Base-by-base conservation (phyloP, 768 basidiomycete species). In the Nidularia sp. region DNA sequence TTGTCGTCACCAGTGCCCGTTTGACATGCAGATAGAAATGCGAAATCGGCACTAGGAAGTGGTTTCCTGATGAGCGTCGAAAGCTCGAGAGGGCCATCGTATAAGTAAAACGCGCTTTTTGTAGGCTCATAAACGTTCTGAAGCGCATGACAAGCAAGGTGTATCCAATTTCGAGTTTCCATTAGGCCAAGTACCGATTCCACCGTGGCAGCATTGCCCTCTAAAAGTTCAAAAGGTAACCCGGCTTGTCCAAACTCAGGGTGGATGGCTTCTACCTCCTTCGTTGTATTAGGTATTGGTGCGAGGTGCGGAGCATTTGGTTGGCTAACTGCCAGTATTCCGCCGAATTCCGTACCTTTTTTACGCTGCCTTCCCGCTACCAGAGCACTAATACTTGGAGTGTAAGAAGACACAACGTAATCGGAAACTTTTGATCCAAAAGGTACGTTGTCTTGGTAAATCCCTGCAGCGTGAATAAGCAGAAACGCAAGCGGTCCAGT, bases 21-120 rank as follows among this genome's bases (percentile, higher is more conserved):
- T 45, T 75, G 63, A 49, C 75, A 75, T 0, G 75, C 73, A 0
- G 74, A 73, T 1, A 76, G 58, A 55, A 72, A 68, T 0, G 72
- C 75, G 34, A 74, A 56, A 31, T 65, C 60, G 10, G 60, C 52
- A 29, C 54, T 42, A 2, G 41, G 12, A 4, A 62, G 34, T 22
- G 42, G 31, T 25, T 48, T 29, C 29, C 45, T 33, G 5, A 61
- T 53, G 3, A 61, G 55, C 4, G 34, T 32, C 1, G 34, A 42
- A 1, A 61, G 15, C 51, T 58, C 57, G 22, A 65, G 52, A 15
- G 41, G 44, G 0, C 58, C 57, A 31, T 60, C 56, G 41, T 64
- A 55, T 2, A 67, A 55, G 32, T 49, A 45, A 10, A 63, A 61
- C 1, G 53, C 57, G 43, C 58, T 63, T 51, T 68, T 52, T 3